Conservation (phyloP, 2,329 filamentous ascomycete species). For the Dryadomyces quercivorus region DNA sequence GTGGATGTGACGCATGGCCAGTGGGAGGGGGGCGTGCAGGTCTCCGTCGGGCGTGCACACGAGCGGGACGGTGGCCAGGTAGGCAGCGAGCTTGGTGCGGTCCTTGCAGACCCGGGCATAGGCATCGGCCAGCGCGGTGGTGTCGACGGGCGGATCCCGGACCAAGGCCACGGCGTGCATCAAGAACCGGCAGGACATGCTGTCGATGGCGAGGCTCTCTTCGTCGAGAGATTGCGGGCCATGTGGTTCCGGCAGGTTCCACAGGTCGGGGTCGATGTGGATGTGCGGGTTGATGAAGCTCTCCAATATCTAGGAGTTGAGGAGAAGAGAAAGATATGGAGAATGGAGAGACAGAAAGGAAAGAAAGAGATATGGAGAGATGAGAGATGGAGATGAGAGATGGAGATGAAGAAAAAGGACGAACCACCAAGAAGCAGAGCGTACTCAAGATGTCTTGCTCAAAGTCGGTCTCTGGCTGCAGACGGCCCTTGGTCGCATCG, state of each 20-base stretch:
- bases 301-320: slow-evolving; percentile 5
- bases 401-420: not conserved
- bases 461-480: not conserved
- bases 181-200: not conserved
- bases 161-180: not conserved
- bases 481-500: not conserved
- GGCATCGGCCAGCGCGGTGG: not conserved
- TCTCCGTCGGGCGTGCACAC: not conserved
- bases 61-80: slow-evolving; percentile 2
- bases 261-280: slow-evolving; percentile 4
- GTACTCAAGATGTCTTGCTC: slow-evolving; percentile 5
- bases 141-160: not conserved
- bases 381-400: not conserved
- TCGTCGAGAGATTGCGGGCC: not conserved
- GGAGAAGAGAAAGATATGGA: not conserved
- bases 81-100: not conserved
- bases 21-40: not conserved
- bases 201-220: not conserved
- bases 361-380: not conserved
- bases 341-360: not conserved
- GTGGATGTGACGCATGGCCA: not conserved
- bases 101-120: slow-evolving; percentile 1
- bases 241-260: not conserved
- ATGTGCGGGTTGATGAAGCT: slow-evolving; percentile 10
- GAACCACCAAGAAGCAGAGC: slow-evolving; percentile 6